Conservation (phyloP, 257 asterid genomes). For the Przewalskia tangutica region DNA sequence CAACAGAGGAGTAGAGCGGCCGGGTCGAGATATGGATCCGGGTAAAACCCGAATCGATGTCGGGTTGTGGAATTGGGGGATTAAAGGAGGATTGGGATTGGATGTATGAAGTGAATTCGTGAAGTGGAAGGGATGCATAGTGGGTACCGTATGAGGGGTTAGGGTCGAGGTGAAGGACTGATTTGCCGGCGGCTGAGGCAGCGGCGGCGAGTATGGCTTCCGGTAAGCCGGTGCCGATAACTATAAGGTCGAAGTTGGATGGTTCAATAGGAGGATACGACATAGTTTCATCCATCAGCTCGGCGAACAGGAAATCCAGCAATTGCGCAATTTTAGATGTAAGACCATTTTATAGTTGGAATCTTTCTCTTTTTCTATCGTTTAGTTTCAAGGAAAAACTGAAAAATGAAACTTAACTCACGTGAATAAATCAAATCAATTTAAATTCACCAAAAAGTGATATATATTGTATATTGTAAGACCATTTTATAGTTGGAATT, state of each 20-base stretch:
- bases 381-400: too few species aligned
- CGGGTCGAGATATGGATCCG: slow-evolving; percentile 31
- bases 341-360: not conserved
- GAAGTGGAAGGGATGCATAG: slow-evolving; percentile 25
- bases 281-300: slow-evolving; percentile 41
- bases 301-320: not conserved
- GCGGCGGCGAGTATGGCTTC: slow-evolving; percentile 77
- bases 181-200: slow-evolving; percentile 61
- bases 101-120: slow-evolving; percentile 44
- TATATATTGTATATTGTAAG: too few species aligned
- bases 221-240: slow-evolving; percentile 78
- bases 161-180: slow-evolving; percentile 81
- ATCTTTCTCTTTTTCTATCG: not conserved
- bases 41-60: slow-evolving; percentile 10
- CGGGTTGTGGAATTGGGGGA: slow-evolving; percentile 8
- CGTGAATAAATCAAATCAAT: too few species aligned
- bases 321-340: too few species aligned
- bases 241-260: slow-evolving; percentile 66
- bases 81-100: slow-evolving; percentile 10
- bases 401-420: too few species aligned
- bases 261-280: slow-evolving; percentile 66
- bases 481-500: too few species aligned
- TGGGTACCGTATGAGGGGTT: slow-evolving; percentile 55
- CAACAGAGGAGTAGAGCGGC: slow-evolving; percentile 47
- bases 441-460: too few species aligned